Base-by-base conservation (phyloP, 345 rosid species). In the Turnera subulata region DNA sequence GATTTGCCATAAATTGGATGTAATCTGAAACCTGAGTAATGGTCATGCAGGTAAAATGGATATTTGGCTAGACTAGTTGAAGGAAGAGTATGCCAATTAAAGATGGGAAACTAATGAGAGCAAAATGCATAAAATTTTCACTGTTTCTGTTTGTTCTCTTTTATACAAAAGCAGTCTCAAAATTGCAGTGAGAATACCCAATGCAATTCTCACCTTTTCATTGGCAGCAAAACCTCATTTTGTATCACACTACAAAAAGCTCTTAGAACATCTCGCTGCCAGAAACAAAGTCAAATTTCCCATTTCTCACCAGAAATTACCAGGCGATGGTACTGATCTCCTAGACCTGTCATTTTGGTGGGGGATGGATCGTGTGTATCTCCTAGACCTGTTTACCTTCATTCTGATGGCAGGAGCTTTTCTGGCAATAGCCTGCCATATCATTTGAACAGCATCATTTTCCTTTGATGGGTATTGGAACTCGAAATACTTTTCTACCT, bases 381-480 rank as follows among this genome's bases (percentile, higher is more conserved):
- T 68, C 65, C 73, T 74, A 17, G 82, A 69, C 70, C 67, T 85
- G 73, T 93, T 79, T 43, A 87, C 62, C 66, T 82, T 87, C 88
- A 76, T 69, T 60, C 74, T 73, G 39, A 82, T 56, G 19, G 73
- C 66, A 44, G 92, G 84, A 64, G 75, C 84, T 73, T 93, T 93
- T 50, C 92, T 82, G 1, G 86, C 84, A 29, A 93, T 63, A 9
- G 96, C 88, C 75, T 81, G 84, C 97, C 99, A 93, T 64, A 85
- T 87, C 95, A 89, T 89, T 64, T 93, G 81, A 61, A 93, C 88
- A 10, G 91, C 99, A 53, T 80, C 89, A 0, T 73, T 82, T 45
- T 78, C 80, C 54, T 63, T 80, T 0, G 81, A 73, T 11, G 99
- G 97, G 63, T 78, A 82, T 13, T 79, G 78, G 18, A 81, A 85